Base-by-base conservation (phyloP, 371 early-diverging fungal species). In the Coemansia sp. region DNA sequence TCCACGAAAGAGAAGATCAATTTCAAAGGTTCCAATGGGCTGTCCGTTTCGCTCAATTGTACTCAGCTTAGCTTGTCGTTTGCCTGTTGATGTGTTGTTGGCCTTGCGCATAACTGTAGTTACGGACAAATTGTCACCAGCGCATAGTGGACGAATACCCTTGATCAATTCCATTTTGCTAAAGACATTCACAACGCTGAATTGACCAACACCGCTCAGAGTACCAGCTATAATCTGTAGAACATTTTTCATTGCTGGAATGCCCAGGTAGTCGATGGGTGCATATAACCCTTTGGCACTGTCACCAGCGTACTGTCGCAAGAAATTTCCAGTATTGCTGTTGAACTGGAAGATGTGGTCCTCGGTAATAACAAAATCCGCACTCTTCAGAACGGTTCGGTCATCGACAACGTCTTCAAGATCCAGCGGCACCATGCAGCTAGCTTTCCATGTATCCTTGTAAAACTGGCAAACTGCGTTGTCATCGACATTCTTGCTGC, bases 201-300 rank as follows among this genome's bases (percentile, higher is more conserved):
- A 83, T 48, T 95, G 85, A 77, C 94, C 94, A 58, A 93, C 92
- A 73, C 95, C 94, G 66, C 95, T 39, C 26, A 48, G 36, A 0
- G 70, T 41, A 4, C 52, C 28, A 12, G 44, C 29, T 13, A 66
- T 12, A 3, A 66, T 36, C 8, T 24, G 36, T 5, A 54, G 13
- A 5, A 53, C 91, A 76, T 89, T 48, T 8, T 13, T 21, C 2
- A 24, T 24, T 5, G 39, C 13, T 15, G 60, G 7, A 17, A 66
- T 28, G 67, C 93, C 90, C 32, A 90, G 86, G 81, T 93, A 97
- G 83, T 97, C 97, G 88, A 95, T 92, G 39, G 97, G 97, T 32
- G 94, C 94, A 65, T 70, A 81, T 28, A 90, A 77, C 19, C 81
- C 73, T 84, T 84, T 58, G 83, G 88, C 56, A 88, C 88, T 80